Base-by-base conservation (phyloP, 2,329 filamentous ascomycete species). In the Xylaria sp. region DNA sequence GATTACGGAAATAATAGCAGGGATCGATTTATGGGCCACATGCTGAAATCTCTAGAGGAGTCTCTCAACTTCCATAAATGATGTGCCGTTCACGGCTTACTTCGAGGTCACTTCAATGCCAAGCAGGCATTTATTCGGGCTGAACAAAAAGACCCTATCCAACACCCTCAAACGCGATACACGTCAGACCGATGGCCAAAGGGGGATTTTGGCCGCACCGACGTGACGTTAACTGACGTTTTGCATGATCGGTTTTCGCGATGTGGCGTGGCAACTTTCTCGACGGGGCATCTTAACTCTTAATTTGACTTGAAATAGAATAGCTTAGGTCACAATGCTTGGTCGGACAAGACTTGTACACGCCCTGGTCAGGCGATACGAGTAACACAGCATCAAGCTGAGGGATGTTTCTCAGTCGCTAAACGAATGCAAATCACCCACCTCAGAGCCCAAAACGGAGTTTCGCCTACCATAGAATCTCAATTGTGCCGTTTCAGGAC, bases 401-500 rank as follows among this genome's bases (percentile, higher is more conserved):
- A 51, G 35, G 31, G n/a, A 37, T 60, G 13, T 48, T 49, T 37
- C 46, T 38, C 23, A n/a, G 21, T 40, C 49, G 21, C 27, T 41
- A 27, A 43, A 15, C 25, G 5, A 41, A 38, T 21, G 46, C 17
- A 41, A 10, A 21, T 27, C 17, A 37, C 51, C 43, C 55, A 55
- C 31, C 19, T 52, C 29, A 40, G 17, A 46, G 11, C 27, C 21
- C 23, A 51, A 21, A 23, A 40, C 19, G 29, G 23, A 15, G 48
- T 31, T 43, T 47, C 33, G 27, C 31, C 33, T 38, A 49, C 19
- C 47, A 35, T 15, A 56, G 37, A 38, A 41, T 38, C 54, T 59
- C 38, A 37, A 54, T 47, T 55, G 37, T 40, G 21, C 48, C 54
- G 58, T 61, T 59, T 59, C 55, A 57, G 56, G 27, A 33, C 48